Base-by-base conservation (phyloP, 2,329 filamentous ascomycete species). In the Ceratocystis harringtonii region DNA sequence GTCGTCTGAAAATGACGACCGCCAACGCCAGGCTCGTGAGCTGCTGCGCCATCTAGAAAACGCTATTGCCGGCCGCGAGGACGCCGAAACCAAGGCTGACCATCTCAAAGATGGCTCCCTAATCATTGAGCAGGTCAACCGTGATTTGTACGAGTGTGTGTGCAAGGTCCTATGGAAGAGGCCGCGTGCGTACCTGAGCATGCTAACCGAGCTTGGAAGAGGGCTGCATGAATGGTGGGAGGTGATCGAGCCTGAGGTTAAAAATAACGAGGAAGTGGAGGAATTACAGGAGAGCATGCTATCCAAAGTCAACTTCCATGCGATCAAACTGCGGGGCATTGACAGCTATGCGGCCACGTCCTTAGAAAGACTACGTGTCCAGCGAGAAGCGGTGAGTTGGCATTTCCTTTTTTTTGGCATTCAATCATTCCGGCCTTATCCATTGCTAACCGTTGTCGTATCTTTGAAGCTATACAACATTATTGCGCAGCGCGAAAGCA, bases 281-380 rank as follows among this genome's bases (percentile, higher is more conserved):
- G 66, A 65, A 10, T 70, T 82, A 66, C 81, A 86, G 67, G 72
- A 75, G 63, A 81, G 77, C 71, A 81, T 86, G 77, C 61, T 74
- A 4, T 75, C 78, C 12, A 74, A 83, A 48, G 72, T 85, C 44
- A 80, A 84, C 61, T 86, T 86, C 70, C 84, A 84, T 74, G 76
- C 77, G 67, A 78, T 78, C 63, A 86, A 86, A 75, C 75, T 85
- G 17, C 80, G 79, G 69, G 83, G 84, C 4, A 77, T 85, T 69
- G 82, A 85, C 70, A 83, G 82, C 68, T 86, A 86, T 68, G 81
- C 84, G 15, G 78, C 83, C 69, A 85, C 81, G 1, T 85, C 83
- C 43, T 74, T 86, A 30, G 80, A 84, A 72, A 75, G 84, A 61
- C 71, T 86, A 50, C 80, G 83, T 62, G 82, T 86, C 55, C 84